Percentiles rank a stretch among this genome's conserved stretches.
phyloP scores from a whole-genome alignment of 2,329 filamentous ascomycete genomes.

The Tricladium varicosporioides region DNA sequence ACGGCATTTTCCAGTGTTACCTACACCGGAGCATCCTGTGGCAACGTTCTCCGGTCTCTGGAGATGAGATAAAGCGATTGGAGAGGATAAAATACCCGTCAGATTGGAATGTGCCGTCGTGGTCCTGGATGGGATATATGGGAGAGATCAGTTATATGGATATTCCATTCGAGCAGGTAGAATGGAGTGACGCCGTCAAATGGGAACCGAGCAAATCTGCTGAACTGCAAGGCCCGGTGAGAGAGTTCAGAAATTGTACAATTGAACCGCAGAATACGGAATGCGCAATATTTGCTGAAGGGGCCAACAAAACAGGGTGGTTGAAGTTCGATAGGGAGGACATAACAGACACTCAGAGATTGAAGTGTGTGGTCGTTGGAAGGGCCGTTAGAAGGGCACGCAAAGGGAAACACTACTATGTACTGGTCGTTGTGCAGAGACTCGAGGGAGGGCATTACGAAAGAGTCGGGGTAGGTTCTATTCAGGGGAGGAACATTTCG shows the following conservation, averaged over 20 bases:
- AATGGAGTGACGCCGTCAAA: conserved; percentile 2
- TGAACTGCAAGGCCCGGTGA: not conserved
- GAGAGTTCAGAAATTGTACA: not conserved
- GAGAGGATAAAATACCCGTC: not conserved
- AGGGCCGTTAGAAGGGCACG: not conserved
- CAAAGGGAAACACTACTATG: not conserved
- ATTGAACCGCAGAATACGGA: not conserved
- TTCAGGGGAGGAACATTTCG: not conserved
- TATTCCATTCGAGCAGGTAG: conserved; percentile 19
- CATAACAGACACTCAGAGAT: not conserved
- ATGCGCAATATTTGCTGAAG: not conserved
- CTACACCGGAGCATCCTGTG: not conserved
- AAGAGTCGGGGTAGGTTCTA: not conserved
- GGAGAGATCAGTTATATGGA: conserved; percentile 33
- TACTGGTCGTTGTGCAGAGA: not conserved
- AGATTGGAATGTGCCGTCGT: conserved; percentile 9
- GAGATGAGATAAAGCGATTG: not conserved
- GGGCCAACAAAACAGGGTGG: not conserved
- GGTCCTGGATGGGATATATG: conserved; percentile 39
- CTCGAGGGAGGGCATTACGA: not conserved
- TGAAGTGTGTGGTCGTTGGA: not conserved
- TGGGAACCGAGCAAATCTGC: too few species aligned
- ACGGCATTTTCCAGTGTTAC: conserved; percentile 19
- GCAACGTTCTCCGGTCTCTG: too few species aligned
- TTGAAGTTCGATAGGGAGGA: not conserved